Conservation (phyloP, 2,329 filamentous ascomycete genomes). For the Diaporthe amygdali region DNA sequence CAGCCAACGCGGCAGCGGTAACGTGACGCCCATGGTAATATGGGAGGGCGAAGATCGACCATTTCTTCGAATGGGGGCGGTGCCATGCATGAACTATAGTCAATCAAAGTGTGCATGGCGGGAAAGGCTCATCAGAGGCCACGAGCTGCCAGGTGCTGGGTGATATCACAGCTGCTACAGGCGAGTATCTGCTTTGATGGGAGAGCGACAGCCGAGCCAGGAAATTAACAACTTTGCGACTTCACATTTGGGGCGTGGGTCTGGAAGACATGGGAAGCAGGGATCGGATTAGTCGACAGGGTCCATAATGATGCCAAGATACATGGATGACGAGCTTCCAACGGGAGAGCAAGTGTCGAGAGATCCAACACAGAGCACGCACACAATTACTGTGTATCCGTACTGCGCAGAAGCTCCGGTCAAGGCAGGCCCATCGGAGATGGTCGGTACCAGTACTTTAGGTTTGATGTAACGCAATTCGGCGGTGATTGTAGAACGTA, state of each 20-base stretch:
- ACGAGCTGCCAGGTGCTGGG: constrained; percentile 1
- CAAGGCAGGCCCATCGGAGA: not conserved
- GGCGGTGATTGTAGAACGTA: constrained; percentile 23
- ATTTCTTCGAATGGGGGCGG: not conserved
- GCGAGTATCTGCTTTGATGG: constrained; percentile 3
- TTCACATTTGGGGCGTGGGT: constrained; percentile 18
- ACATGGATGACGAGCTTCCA: constrained; percentile 22
- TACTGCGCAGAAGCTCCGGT: not conserved
- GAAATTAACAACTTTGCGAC: constrained; percentile 23
- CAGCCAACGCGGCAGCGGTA: not conserved
- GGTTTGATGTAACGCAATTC: constrained; percentile 14
- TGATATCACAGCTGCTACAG: constrained; percentile 1
- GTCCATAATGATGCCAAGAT: constrained; percentile 16
- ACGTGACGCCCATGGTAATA: not conserved
- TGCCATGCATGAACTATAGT: constrained; percentile 10
- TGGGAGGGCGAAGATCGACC: not conserved
- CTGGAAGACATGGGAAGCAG: constrained; percentile 17
- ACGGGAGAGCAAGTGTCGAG: not conserved
- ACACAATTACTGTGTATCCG: constrained; percentile 11
- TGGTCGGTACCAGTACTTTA: constrained; percentile 12
- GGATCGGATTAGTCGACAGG: constrained; percentile 14
- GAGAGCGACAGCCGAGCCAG: constrained; percentile 13
- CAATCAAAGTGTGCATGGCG: constrained; percentile 10
- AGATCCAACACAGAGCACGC: constrained; percentile 7
- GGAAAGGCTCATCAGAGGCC: constrained; percentile 1